Percentiles rank a stretch among this genome's conserved stretches.
phyloP scores from a whole-genome alignment of 345 rosid species.

The Angophora floribunda region DNA sequence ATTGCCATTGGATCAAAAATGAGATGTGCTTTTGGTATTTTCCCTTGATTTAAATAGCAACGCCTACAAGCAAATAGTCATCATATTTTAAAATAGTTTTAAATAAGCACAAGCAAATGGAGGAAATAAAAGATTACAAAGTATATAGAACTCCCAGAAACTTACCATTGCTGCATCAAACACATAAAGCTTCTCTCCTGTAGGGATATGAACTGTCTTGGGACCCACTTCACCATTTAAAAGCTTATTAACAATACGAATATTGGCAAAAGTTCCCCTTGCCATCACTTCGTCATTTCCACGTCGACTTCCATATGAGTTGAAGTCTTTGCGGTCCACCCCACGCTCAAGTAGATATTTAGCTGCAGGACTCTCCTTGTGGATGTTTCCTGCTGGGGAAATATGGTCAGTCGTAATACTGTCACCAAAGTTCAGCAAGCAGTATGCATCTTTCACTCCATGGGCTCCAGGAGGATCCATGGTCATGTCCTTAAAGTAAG shows the following conservation, averaged over 20 bases:
- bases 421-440: constrained; percentile 90
- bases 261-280: constrained; percentile 96
- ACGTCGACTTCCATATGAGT: constrained; percentile 98
- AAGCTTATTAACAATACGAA: constrained; percentile 95
- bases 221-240: constrained; percentile 95
- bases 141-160: not conserved
- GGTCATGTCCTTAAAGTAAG: constrained; percentile 92
- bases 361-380: constrained; percentile 95
- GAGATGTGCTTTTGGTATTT: not conserved
- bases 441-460: constrained; percentile 90
- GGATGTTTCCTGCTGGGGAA: constrained; percentile 97
- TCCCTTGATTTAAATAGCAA: not conserved
- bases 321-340: constrained; percentile 80
- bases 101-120: not conserved
- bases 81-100: not conserved
- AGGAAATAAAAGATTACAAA: not conserved
- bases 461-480: constrained; percentile 86
- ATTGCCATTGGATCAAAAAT: not conserved
- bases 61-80: not conserved
- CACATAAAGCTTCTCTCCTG: constrained; percentile 90
- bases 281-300: constrained; percentile 98
- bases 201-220: constrained; percentile 85
- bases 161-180: constrained; percentile 90
- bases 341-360: constrained; percentile 68
- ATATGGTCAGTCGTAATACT: constrained; percentile 99